A percentile compares a stretch with the other conserved stretches of the same genome.
phyloP scores from a whole-genome alignment of 371 early-diverging fungal species.

The Scutellospora calospora region DNA sequence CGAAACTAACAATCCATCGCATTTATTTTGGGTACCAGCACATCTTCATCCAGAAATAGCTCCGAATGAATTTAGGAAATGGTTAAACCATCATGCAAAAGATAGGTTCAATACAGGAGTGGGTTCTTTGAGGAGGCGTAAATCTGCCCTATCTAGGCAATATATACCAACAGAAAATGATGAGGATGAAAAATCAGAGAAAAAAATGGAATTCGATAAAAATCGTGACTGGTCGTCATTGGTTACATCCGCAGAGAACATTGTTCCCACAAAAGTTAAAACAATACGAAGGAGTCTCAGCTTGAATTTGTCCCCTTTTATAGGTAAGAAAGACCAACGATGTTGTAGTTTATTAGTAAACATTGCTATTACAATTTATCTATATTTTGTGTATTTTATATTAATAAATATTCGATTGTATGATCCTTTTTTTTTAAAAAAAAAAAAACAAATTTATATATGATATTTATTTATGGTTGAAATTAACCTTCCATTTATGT shows the following conservation, averaged over 20 bases:
- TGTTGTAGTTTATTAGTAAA: no score
- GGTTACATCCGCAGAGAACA: not conserved
- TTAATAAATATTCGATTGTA: no score
- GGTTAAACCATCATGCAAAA: constrained; percentile 56
- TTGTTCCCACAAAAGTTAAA: constrained; percentile 43
- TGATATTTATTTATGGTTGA: no score
- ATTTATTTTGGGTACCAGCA: constrained; percentile 63
- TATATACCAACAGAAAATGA: constrained; percentile 54
- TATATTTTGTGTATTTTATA: no score
- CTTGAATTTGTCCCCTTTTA: constrained; percentile 50
- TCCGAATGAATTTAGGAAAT: constrained; percentile 65
- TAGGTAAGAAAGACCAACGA: constrained; percentile 48
- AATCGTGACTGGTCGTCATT: constrained; percentile 14
- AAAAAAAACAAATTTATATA: no score
- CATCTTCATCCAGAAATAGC: constrained; percentile 70
- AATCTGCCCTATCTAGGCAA: constrained; percentile 59
- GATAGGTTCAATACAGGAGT: constrained; percentile 49
- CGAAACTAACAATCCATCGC: constrained; percentile 41
- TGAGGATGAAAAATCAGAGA: constrained; percentile 39
- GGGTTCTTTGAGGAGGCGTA: constrained; percentile 52
- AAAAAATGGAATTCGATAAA: constrained; percentile 44
- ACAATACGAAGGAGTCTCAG: constrained; percentile 60
- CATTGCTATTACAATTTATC: no score
- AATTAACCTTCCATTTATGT: no score
- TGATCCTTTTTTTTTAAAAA: no score